phyloP scores from a whole-genome alignment of 1,284 basidiomycete genomes.

The Trichosporon sp. region DNA sequence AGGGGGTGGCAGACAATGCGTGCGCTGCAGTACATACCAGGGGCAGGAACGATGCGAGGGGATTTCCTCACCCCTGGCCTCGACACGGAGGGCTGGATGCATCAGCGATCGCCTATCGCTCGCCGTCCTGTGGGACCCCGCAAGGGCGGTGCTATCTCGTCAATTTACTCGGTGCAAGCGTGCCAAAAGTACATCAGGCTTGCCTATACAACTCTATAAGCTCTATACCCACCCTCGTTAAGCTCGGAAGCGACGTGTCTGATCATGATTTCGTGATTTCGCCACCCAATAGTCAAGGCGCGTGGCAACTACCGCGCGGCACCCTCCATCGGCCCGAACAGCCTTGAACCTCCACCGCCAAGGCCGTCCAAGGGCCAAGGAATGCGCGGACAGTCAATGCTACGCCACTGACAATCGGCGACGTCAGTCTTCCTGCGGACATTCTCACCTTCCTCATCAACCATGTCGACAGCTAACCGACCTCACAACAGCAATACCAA shows the following conservation, averaged over 20 bases:
- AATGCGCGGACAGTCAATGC: constrained; percentile 3
- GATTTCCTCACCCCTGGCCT: not conserved
- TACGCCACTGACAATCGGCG: not conserved
- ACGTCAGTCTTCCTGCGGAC: constrained; percentile 20
- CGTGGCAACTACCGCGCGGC: not conserved
- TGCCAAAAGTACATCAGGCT: constrained; percentile 1
- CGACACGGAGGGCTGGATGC: not conserved
- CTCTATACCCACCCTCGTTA: not conserved
- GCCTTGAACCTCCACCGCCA: not conserved
- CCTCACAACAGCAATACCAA: constrained; percentile 10
- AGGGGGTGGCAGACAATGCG: not conserved
- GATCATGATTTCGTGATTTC: not conserved
- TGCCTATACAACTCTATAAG: not conserved
- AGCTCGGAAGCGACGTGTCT: constrained; percentile 3
- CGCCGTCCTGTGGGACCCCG: not conserved
- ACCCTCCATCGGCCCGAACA: not conserved
- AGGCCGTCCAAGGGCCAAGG: not conserved
- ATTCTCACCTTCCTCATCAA: constrained; percentile 3
- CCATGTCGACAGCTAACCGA: not conserved
- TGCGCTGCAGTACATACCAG: not conserved
- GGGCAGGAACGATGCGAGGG: not conserved
- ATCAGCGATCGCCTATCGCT: constrained; percentile 7
- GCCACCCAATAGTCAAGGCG: not conserved
- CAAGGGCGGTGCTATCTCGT: constrained; percentile 7
- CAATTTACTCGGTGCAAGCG: not conserved